Evolutionary conservation across 2,329 filamentous ascomycete genomes (phyloP), one percentile per base, ranked within the genome.

Genomic region (Dactylonectria macrodidyma): DNA sequence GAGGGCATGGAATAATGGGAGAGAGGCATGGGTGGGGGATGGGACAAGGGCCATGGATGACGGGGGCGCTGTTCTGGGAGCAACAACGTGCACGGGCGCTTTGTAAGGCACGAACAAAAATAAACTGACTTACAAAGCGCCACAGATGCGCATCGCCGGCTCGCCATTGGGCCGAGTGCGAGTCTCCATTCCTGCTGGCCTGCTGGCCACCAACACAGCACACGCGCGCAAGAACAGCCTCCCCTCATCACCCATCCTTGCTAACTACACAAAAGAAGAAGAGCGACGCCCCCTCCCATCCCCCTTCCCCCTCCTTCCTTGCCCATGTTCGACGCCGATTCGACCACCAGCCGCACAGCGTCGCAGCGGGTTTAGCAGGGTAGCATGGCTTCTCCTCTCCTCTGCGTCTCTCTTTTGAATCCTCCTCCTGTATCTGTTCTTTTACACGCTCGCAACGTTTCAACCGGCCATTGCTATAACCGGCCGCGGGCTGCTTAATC

Each of bases 111-210:
- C 41, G 22, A 41, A 60, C 50, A 51, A 56, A 65, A 65, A 65
- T 65, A 65, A 65, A 41, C 56, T 36, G 62, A 16, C 62, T 65
- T 59, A 65, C 62, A 65, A 65, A 65, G 57, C 62, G 48, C 51
- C 22, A 38, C 41, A 66, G 58, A 66, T 66, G 57, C 33, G 57
- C 58, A 66, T 66, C 63, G 63, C 63, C 52, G 46, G 24, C 14
- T 9, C 24, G 44, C 26, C 34, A 66, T 66, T 66, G 63, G 58
- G 44, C 47, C 26, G 5, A 24, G 34, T 8, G 44, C 57, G 19
- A 47, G 30, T 19, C 19, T 19, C 19, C 26, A 30, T 30, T 30
- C 26, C 26, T 30, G 50, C 19, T 19, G 19, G 19, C 19, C 19
- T 19, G 56, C 50, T 47, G 46, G 19, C 14, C 48, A 36, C 41